Conservation (phyloP, 805 yeast genomes). For the Candida orba region DNA sequence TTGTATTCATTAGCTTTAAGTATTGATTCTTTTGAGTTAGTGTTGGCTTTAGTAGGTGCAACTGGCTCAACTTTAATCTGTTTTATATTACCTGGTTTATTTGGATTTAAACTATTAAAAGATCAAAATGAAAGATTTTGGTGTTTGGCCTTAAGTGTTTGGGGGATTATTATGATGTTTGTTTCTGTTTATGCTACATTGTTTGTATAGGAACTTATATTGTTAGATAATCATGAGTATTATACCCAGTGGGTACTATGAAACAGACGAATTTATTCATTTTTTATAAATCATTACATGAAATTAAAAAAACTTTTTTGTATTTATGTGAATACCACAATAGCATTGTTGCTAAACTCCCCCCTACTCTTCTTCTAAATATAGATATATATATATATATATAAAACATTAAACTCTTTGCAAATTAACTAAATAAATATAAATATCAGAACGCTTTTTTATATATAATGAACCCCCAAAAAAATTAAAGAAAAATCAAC, state of each 20-base stretch:
- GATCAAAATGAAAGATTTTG: constrained; percentile 33
- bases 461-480: too few species aligned
- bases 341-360: too few species aligned
- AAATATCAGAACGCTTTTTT: background rate
- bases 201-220: constrained; percentile 1
- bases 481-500: too few species aligned
- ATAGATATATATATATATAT: too few species aligned
- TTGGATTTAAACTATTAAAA: constrained; percentile 45
- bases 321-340: too few species aligned
- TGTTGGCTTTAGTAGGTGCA: constrained; percentile 70
- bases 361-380: too few species aligned
- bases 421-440: background rate
- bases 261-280: too few species aligned
- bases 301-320: too few species aligned
- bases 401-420: too few species aligned
- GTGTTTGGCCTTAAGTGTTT: constrained; percentile 50
- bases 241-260: too few species aligned
- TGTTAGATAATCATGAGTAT: too few species aligned
- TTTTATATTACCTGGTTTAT: constrained; percentile 71
- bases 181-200: constrained; percentile 47
- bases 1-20: constrained; percentile 53
- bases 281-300: too few species aligned
- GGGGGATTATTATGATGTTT: constrained; percentile 68
- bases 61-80: constrained; percentile 79
- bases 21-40: constrained; percentile 58